Conservation (phyloP, 1,284 basidiomycete genomes). For the Melampsora americana region DNA sequence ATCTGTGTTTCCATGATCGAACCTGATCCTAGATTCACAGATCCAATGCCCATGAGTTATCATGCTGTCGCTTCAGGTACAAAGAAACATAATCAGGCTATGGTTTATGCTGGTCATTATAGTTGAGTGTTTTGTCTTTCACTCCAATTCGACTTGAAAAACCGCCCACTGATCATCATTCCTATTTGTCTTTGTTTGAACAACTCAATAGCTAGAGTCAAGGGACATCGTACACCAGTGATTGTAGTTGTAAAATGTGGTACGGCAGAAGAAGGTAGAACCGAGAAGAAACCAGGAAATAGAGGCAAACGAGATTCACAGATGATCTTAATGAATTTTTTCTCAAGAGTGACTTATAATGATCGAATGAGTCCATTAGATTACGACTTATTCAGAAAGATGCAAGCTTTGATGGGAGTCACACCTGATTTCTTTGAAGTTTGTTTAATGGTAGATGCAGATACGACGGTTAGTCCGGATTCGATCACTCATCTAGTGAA, state of each 20-base stretch:
- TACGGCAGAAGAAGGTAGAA: constrained; percentile 71
- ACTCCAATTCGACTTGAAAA: constrained; percentile 34
- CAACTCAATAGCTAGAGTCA: constrained; percentile 60
- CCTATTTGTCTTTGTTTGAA: no score
- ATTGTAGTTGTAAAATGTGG: constrained; percentile 96
- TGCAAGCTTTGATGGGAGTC: constrained; percentile 95
- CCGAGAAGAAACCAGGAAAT: constrained; percentile 92
- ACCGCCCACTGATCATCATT: constrained; percentile 35
- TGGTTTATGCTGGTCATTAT: constrained; percentile 99
- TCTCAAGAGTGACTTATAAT: constrained; percentile 97
- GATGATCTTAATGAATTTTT: constrained; percentile 99
- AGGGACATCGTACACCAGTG: constrained; percentile 85
- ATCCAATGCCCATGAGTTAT: constrained; percentile 93
- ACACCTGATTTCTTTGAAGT: constrained; percentile 99
- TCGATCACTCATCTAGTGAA: constrained; percentile 84
- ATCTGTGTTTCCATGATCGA: constrained; percentile 89
- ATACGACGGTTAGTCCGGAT: constrained; percentile 85
- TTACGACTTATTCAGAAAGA: constrained; percentile 95
- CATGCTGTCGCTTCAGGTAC: constrained; percentile 80
- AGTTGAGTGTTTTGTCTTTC: constrained; percentile 64
- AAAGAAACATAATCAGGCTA: constrained; percentile 88
- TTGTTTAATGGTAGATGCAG: constrained; percentile 97
- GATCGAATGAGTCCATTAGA: constrained; percentile 97
- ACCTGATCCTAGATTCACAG: constrained; percentile 90
- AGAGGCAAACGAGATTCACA: constrained; percentile 98